These are phyloP conservation scores for Cercospora sp. DNA, from an alignment of 2,329 filamentous ascomycete genomes.

Conservation along the genomic window DNA sequence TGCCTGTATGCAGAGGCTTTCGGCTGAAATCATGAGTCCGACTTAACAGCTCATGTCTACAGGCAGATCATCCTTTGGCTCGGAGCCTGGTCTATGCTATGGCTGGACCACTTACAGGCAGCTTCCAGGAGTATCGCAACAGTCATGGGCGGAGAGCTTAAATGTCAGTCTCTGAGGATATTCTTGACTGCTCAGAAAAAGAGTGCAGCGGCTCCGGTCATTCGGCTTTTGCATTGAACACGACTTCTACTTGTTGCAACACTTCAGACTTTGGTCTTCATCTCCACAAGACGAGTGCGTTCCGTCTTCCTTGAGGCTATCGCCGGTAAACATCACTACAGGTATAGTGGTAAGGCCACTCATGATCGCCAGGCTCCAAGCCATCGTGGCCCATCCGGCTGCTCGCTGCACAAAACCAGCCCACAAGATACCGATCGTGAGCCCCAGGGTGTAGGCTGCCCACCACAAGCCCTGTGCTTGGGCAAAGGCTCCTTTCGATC, in stretches of 20 bases:
- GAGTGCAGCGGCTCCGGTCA: neutral
- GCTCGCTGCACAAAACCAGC: constrained; percentile 10
- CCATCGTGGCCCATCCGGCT: constrained; percentile 11
- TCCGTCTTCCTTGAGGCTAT: neutral
- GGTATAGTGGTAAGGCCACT: neutral
- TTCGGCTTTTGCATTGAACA: neutral
- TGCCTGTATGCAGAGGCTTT: neutral
- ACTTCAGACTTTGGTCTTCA: neutral
- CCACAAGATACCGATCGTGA: neutral
- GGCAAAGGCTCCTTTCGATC: neutral
- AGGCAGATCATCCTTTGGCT: neutral
- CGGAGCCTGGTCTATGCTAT: neutral
- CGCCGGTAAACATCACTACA: neutral
- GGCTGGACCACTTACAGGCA: neutral
- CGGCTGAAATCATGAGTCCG: neutral
- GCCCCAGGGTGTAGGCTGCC: neutral
- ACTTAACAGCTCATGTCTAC: neutral
- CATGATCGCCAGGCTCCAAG: constrained; percentile 8
- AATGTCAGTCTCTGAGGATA: neutral
- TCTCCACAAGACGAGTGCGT: neutral
- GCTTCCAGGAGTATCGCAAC: neutral
- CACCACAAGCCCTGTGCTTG: neutral
- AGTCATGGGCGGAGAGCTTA: too few species aligned
- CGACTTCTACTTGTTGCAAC: neutral
- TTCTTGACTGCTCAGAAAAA: neutral